phyloP scores from a whole-genome alignment of 2,329 filamentous ascomycete genomes.

The Fusarium kyushuense region DNA sequence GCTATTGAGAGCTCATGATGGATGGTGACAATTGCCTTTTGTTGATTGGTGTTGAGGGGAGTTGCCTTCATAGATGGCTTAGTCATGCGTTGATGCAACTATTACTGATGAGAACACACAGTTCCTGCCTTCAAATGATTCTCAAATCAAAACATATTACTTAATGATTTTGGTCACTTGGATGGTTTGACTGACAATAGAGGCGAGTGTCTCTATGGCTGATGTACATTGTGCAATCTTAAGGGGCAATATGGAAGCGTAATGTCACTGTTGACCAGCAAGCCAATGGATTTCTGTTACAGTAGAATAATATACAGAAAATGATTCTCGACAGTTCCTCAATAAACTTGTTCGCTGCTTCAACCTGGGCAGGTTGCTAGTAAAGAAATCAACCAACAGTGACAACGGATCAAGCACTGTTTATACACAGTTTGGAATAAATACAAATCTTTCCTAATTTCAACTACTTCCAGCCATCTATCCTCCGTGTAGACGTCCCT shows the following conservation, averaged over 20 bases:
- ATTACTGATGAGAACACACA: background rate
- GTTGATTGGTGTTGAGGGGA: constrained; percentile 43
- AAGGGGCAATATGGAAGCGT: background rate
- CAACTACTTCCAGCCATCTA: background rate
- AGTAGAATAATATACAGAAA: background rate
- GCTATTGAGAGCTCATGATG: constrained; percentile 20
- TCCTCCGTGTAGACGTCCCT: no score
- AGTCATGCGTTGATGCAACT: constrained; percentile 19
- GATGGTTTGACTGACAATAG: background rate
- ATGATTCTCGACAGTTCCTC: background rate
- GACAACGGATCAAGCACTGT: background rate
- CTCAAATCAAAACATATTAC: background rate
- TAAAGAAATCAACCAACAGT: background rate
- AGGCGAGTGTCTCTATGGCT: background rate
- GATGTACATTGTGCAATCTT: background rate
- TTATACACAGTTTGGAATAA: background rate
- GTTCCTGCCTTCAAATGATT: background rate
- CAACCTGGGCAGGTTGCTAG: background rate
- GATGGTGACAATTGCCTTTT: constrained; percentile 40
- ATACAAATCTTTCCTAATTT: background rate
- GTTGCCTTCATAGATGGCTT: constrained; percentile 17
- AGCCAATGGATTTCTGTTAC: background rate
- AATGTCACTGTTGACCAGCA: background rate
- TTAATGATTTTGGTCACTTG: background rate
- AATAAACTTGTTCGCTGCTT: background rate